Evolutionary conservation across 2,329 filamentous ascomycete genomes (phyloP).

Genomic region (Rhinocladiella mackenziei): DNA sequence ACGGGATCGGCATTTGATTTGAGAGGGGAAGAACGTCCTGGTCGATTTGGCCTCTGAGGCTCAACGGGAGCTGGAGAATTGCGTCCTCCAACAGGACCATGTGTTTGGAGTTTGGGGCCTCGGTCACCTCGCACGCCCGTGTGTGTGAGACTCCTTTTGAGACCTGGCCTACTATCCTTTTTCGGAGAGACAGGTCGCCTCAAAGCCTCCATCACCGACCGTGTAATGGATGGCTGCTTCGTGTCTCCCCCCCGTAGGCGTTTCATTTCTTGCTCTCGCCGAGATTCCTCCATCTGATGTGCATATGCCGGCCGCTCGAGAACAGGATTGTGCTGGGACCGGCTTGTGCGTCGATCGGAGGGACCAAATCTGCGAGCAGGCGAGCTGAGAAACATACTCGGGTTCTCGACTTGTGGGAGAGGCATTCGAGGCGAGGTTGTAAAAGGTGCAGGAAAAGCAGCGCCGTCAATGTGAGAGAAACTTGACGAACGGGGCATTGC

Average conservation of each 20-base stretch:
- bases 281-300: conserved; percentile 48
- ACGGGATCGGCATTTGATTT: conserved; percentile 31
- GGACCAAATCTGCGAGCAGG: conserved; percentile 45
- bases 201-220: conserved; percentile 30
- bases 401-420: conserved; percentile 39
- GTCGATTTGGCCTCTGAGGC: conserved; percentile 40
- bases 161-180: conserved; percentile 32
- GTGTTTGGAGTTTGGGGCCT: conserved; percentile 32
- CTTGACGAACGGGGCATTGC: conserved; percentile 16
- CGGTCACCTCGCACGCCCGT: conserved; percentile 33
- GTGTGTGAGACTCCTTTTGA: conserved; percentile 42
- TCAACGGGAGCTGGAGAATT: conserved; percentile 10
- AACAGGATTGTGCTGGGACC: conserved; percentile 32
- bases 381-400: conserved; percentile 47
- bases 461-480: conserved; percentile 30
- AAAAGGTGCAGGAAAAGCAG: conserved; percentile 43
- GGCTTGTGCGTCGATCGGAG: conserved; percentile 22
- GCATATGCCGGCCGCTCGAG: conserved; percentile 43
- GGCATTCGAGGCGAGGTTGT: conserved; percentile 44
- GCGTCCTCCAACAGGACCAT: conserved; percentile 32
- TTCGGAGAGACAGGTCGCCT: conserved; percentile 25
- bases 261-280: conserved; percentile 35
- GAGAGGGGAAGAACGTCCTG: conserved; percentile 42
- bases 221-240: conserved; percentile 30
- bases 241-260: conserved; percentile 33